Percentiles rank a stretch among this genome's conserved stretches.
These are phyloP conservation scores for Lolium multiflorum DNA, from an alignment of 176 grass and related monocot species.

Conservation along the genomic window DNA sequence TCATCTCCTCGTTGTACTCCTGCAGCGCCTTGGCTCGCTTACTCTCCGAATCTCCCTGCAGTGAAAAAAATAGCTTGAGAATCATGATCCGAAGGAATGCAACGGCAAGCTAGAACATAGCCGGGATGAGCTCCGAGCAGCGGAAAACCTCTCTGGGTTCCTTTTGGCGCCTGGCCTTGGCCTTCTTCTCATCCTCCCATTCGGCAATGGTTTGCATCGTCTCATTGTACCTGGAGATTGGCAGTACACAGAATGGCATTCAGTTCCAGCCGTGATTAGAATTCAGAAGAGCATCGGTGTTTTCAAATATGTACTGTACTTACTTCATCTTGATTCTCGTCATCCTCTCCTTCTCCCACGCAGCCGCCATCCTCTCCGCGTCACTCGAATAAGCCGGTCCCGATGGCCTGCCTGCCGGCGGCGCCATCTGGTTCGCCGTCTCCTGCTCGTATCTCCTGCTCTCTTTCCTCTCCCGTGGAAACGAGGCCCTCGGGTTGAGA, in stretches of 20 bases:
- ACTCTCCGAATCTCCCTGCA: slow-evolving; percentile 52
- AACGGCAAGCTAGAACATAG: background rate
- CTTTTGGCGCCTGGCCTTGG: slow-evolving; percentile 59
- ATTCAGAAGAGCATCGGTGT: background rate
- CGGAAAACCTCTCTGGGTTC: slow-evolving; percentile 61
- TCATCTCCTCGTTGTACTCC: slow-evolving; percentile 61
- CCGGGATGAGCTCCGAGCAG: background rate
- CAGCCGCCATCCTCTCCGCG: slow-evolving; percentile 48
- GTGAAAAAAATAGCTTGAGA: background rate
- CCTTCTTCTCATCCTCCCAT: slow-evolving; percentile 78
- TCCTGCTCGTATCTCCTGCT: slow-evolving; percentile 51
- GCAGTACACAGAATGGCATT: background rate
- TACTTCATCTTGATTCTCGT: slow-evolving; percentile 63
- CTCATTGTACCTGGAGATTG: slow-evolving; percentile 54
- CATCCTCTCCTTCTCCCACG: slow-evolving; percentile 74
- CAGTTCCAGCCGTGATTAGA: background rate
- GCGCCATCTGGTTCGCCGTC: slow-evolving; percentile 31
- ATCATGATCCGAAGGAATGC: background rate
- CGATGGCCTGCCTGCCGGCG: background rate
- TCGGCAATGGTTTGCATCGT: slow-evolving; percentile 55
- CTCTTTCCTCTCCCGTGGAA: slow-evolving; percentile 46
- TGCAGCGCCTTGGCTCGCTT: slow-evolving; percentile 46
- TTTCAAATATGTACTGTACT: background rate
- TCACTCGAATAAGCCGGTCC: background rate
- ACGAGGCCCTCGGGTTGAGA: background rate